These are phyloP conservation scores for Salvia sclarea DNA, from an alignment of 305 asterid genomes.

Conservation along the genomic window DNA sequence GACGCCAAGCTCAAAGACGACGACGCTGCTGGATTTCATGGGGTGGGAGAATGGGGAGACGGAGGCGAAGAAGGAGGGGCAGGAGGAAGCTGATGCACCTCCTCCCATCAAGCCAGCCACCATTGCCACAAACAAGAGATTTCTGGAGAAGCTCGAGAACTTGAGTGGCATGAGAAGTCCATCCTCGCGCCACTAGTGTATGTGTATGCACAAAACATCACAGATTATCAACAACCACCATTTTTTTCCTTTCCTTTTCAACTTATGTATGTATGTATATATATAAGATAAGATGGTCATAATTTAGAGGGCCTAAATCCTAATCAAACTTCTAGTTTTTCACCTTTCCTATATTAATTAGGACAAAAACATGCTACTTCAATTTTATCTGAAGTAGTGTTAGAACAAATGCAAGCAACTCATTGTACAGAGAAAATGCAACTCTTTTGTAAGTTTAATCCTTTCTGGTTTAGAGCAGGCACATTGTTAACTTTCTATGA, in stretches of 20 bases:
- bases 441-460: neutral
- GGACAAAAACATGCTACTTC: constrained; percentile 18
- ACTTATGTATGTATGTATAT: neutral
- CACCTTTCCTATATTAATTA: constrained; percentile 30
- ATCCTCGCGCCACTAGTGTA: constrained; percentile 65
- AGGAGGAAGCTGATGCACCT: constrained; percentile 35
- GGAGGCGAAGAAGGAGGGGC: constrained; percentile 39
- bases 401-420: constrained; percentile 30
- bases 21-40: constrained; percentile 64
- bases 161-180: constrained; percentile 70
- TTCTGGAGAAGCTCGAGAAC: constrained; percentile 61
- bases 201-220: no score
- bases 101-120: constrained; percentile 36
- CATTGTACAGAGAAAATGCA: constrained; percentile 17
- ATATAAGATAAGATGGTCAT: constrained; percentile 26
- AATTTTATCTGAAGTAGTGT: neutral
- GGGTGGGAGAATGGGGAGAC: constrained; percentile 59
- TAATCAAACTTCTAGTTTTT: constrained; percentile 27
- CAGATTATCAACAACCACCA: neutral
- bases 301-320: constrained; percentile 26
- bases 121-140: constrained; percentile 45
- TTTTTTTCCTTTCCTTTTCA: no score
- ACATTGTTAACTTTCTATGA: neutral
- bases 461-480: constrained; percentile 17
- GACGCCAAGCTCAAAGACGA: constrained; percentile 51